Evolutionary conservation across 208 protist genomes (phyloP).

Genomic region (Leishmania guyanensis): DNA sequence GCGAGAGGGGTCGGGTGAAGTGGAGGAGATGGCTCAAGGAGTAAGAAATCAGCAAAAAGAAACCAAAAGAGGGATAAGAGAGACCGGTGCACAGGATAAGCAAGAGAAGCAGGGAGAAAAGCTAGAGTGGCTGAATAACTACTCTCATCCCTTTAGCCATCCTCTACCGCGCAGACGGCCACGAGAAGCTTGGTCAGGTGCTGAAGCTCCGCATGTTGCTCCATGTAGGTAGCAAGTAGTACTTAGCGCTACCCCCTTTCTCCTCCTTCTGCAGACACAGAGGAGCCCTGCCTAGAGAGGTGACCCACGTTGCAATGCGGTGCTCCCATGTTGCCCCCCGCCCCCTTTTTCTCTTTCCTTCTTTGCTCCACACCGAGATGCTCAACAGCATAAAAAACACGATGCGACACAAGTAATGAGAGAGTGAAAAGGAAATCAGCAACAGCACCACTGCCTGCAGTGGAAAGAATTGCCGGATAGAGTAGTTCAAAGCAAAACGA

Average conservation of each 20-base stretch:
- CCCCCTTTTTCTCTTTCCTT: too few relatives aligned
- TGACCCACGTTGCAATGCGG: too few relatives aligned
- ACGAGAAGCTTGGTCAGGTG: background rate
- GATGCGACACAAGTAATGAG: too few relatives aligned
- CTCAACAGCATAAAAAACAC: too few relatives aligned
- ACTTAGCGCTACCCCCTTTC: background rate
- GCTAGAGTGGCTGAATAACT: background rate
- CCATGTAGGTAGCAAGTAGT: background rate
- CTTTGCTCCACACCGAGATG: too few relatives aligned
- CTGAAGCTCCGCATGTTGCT: background rate
- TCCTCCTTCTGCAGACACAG: background rate
- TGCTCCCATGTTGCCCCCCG: too few relatives aligned
- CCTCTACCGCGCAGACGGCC: background rate
- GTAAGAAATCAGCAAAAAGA: background rate
- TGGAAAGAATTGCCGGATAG: too few relatives aligned
- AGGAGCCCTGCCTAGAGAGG: too few relatives aligned
- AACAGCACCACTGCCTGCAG: background rate
- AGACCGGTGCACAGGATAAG: background rate
- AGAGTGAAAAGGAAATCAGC: background rate
- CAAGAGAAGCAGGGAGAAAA: background rate
- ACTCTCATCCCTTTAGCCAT: background rate
- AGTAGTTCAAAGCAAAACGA: background rate
- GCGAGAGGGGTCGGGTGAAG: background rate
- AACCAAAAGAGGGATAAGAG: background rate
- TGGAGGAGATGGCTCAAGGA: background rate